Conservation (phyloP, 75 land plant species). For the Larix kaempferi region DNA sequence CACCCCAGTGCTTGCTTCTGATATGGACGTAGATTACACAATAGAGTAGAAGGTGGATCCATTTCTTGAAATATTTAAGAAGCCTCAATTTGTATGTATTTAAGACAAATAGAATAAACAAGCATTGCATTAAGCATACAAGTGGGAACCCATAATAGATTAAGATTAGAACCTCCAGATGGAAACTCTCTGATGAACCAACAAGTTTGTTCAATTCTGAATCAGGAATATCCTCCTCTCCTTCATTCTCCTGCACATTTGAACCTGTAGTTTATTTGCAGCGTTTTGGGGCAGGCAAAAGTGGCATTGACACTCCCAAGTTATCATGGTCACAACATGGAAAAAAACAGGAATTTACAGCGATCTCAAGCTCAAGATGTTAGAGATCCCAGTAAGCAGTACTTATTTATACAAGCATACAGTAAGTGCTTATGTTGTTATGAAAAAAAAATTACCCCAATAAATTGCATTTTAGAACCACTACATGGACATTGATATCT, state of each 20-base stretch:
- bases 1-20: constrained; percentile 91
- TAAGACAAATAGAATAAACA: neutral
- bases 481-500: too few species aligned
- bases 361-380: neutral
- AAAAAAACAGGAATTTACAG: too few species aligned
- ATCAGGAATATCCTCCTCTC: constrained; percentile 69
- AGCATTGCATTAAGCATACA: neutral
- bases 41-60: constrained; percentile 61
- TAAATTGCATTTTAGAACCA: too few species aligned
- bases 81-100: neutral
- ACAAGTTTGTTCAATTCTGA: constrained; percentile 64
- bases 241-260: constrained; percentile 27
- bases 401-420: neutral
- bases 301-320: constrained; percentile 19
- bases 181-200: constrained; percentile 61
- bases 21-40: constrained; percentile 62
- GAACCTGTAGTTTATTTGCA: constrained; percentile 37
- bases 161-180: constrained; percentile 47
- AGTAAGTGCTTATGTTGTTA: neutral
- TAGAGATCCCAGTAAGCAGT: neutral
- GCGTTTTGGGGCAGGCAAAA: constrained; percentile 30
- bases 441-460: too few species aligned
- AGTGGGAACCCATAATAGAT: neutral
- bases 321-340: constrained; percentile 25
- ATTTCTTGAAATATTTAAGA: constrained; percentile 50